These are phyloP conservation scores for Fonsecaea pedrosoi DNA, from an alignment of 2,329 filamentous ascomycete species.

Conservation along the genomic window DNA sequence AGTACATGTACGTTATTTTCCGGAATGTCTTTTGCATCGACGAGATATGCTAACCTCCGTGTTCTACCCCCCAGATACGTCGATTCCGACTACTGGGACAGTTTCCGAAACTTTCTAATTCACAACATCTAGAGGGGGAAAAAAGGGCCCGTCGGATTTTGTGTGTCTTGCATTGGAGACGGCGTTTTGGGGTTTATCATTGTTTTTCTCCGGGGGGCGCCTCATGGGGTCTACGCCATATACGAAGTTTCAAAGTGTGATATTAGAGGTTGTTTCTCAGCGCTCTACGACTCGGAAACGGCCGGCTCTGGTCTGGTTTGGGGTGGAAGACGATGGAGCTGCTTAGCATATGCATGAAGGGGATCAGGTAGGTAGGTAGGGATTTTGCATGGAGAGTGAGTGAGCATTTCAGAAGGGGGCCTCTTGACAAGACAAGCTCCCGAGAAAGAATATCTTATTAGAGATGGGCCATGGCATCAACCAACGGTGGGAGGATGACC, in stretches of 20 bases:
- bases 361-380: not conserved
- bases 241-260: conserved; percentile 4
- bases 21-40: no score
- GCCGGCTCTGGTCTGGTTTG: not conserved
- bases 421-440: not conserved
- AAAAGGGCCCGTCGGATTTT: not conserved
- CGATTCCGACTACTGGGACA: conserved; percentile 89
- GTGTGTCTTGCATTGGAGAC: conserved; percentile 6
- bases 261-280: conserved; percentile 3
- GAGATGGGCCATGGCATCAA: not conserved
- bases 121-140: conserved; percentile 70
- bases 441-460: not conserved
- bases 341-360: not conserved
- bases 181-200: conserved; percentile 13
- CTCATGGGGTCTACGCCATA: conserved; percentile 6
- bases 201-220: no score
- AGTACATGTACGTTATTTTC: conserved; percentile 75
- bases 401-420: not conserved
- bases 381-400: not conserved
- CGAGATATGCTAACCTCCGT: conserved; percentile 6
- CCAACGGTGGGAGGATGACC: no score
- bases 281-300: not conserved
- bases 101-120: conserved; percentile 80
- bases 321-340: not conserved
- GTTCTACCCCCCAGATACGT: conserved; percentile 60